phyloP scores from a whole-genome alignment of 768 basidiomycete genomes.

The Hygrophorus pudorinus region DNA sequence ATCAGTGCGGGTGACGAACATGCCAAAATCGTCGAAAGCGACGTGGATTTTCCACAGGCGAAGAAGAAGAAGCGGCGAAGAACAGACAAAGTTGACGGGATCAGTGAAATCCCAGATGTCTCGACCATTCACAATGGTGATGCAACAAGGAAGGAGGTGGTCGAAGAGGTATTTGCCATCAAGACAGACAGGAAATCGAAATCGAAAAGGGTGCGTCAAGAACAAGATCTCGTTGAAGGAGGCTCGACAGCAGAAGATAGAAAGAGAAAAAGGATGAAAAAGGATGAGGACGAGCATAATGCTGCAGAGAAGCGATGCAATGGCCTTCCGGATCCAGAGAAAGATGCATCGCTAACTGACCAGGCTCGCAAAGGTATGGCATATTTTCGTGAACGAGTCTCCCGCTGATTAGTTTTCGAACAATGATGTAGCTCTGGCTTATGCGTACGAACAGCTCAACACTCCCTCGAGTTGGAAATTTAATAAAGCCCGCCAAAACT shows the following conservation, averaged over 20 bases:
- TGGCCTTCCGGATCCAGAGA: slow-evolving; percentile 32
- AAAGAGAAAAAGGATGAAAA: slow-evolving; percentile 19
- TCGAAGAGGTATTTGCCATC: too few relatives aligned
- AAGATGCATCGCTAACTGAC: slow-evolving; percentile 24
- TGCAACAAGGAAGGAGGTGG: too few relatives aligned
- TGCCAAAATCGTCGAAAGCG: too few relatives aligned
- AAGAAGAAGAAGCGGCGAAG: too few relatives aligned
- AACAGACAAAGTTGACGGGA: too few relatives aligned
- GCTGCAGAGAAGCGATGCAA: too few relatives aligned
- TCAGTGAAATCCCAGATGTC: too few relatives aligned
- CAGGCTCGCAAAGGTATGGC: slow-evolving; percentile 33
- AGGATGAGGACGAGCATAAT: slow-evolving; percentile 24
- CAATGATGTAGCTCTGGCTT: slow-evolving; percentile 29
- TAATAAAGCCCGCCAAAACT: slow-evolving; percentile 66
- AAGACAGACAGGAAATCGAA: too few relatives aligned
- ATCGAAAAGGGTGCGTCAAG: neutral
- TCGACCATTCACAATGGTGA: too few relatives aligned
- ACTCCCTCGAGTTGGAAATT: slow-evolving; percentile 55
- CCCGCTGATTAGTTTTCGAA: neutral
- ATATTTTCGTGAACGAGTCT: neutral
- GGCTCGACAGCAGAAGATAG: neutral
- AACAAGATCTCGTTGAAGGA: neutral
- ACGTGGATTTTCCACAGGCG: too few relatives aligned
- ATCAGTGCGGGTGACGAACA: too few relatives aligned
- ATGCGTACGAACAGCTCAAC: slow-evolving; percentile 46